These are phyloP conservation scores for Sphagnum fallax DNA, from an alignment of 228 moss, liverwort and hornwort species.

Conservation along the genomic window DNA sequence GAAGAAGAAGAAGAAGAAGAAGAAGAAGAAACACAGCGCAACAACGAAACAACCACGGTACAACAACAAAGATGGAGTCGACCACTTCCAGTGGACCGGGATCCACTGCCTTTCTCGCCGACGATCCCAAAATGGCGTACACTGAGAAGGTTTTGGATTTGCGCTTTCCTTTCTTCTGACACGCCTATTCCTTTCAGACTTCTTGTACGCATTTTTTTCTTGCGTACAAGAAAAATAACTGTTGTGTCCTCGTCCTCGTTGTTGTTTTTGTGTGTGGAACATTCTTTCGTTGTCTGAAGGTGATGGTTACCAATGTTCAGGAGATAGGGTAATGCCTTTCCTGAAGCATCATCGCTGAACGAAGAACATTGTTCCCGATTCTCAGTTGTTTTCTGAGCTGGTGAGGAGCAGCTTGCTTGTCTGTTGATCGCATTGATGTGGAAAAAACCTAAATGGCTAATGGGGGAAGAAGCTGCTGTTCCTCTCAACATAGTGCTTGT, in stretches of 20 bases:
- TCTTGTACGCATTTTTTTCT: neutral
- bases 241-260: neutral
- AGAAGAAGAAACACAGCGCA: no score
- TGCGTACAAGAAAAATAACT: neutral
- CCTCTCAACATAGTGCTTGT: neutral
- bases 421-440: no score
- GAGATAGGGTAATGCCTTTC: neutral
- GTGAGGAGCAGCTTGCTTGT: neutral
- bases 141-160: conserved; percentile 53
- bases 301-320: neutral
- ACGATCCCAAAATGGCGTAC: conserved; percentile 71
- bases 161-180: neutral
- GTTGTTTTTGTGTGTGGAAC: neutral
- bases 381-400: neutral
- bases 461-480: neutral
- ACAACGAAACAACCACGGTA: no score
- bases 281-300: neutral
- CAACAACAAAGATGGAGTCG: conserved; percentile 16
- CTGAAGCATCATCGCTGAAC: neutral
- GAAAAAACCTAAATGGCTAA: neutral
- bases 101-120: conserved; percentile 46
- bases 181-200: neutral
- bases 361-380: neutral
- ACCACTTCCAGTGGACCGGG: conserved; percentile 28
- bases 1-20: no score